These are phyloP conservation scores for Gryganskiella cystojenkinii DNA, from an alignment of 192 early-diverging fungal genomes.

Conservation along the genomic window DNA sequence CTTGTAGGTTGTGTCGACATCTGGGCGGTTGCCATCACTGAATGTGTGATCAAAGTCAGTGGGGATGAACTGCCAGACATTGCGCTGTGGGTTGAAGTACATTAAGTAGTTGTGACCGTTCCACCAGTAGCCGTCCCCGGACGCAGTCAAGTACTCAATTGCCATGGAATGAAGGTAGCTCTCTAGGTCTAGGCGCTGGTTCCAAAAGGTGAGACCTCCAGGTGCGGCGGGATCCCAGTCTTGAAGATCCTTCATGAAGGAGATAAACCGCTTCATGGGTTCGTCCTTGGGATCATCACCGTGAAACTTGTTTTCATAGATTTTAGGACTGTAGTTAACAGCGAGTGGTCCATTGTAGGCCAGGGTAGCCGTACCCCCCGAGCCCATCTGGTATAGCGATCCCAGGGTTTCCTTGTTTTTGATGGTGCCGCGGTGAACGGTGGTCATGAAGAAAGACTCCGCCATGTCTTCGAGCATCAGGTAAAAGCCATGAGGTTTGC, in stretches of 20 bases:
- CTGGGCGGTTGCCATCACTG: constrained; percentile 29
- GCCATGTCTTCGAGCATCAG: constrained; percentile 38
- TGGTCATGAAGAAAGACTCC: constrained; percentile 24
- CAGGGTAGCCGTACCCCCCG: constrained; percentile 26
- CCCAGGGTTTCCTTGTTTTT: constrained; percentile 16
- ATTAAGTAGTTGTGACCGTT: constrained; percentile 48
- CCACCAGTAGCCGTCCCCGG: constrained; percentile 40
- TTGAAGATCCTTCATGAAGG: constrained; percentile 36
- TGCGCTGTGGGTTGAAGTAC: constrained; percentile 28
- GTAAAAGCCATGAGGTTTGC: constrained; percentile 34
- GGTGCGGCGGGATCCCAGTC: constrained; percentile 20
- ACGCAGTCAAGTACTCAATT: constrained; percentile 44
- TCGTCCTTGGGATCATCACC: constrained; percentile 8
- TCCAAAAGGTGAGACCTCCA: constrained; percentile 18
- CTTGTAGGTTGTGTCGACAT: constrained; percentile 14
- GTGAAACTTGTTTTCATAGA: constrained; percentile 20
- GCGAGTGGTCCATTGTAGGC: constrained; percentile 19
- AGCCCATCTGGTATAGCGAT: constrained; percentile 24
- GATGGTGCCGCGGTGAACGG: constrained; percentile 24
- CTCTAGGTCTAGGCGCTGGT: constrained; percentile 26
- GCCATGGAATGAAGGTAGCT: constrained; percentile 42
- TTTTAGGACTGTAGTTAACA: constrained; percentile 14
- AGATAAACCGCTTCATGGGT: constrained; percentile 26
- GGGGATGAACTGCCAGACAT: constrained; percentile 35
- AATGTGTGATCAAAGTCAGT: constrained; percentile 55